These are phyloP conservation scores for Trichosporon coremiiforme DNA, from an alignment of 1,284 basidiomycete genomes.

Conservation along the genomic window DNA sequence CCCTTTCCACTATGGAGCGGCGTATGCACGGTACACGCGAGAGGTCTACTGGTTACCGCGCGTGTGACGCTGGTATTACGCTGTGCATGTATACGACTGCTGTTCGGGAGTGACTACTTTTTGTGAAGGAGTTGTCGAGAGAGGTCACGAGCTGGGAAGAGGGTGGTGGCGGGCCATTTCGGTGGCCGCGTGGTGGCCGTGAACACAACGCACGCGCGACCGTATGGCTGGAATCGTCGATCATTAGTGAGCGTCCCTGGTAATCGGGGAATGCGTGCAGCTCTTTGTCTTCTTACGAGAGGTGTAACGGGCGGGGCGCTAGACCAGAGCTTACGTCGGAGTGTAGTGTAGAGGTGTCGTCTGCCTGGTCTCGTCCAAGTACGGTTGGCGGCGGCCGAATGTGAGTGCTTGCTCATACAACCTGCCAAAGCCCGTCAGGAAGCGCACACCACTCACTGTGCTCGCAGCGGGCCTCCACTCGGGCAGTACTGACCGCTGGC, in stretches of 20 bases:
- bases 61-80: neutral
- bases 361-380: too few species aligned
- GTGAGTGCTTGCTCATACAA: too few species aligned
- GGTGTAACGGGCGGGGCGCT: neutral
- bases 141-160: neutral
- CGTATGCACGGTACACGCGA: too few species aligned
- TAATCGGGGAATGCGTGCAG: neutral
- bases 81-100: neutral
- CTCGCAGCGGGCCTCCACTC: neutral
- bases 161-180: neutral
- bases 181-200: neutral
- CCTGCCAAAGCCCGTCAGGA: neutral
- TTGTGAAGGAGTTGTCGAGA: neutral
- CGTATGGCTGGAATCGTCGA: conserved; percentile 3
- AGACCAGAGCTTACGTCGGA: neutral
- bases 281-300: neutral
- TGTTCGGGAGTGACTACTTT: too few species aligned
- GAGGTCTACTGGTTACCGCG: too few species aligned
- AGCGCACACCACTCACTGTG: neutral
- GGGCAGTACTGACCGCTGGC: conserved; percentile 3
- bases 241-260: neutral
- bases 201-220: neutral
- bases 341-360: neutral
- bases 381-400: too few species aligned
- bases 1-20: too few species aligned